phyloP scores from a whole-genome alignment of 345 rosid species.

The Sisymbrium altissimum region DNA sequence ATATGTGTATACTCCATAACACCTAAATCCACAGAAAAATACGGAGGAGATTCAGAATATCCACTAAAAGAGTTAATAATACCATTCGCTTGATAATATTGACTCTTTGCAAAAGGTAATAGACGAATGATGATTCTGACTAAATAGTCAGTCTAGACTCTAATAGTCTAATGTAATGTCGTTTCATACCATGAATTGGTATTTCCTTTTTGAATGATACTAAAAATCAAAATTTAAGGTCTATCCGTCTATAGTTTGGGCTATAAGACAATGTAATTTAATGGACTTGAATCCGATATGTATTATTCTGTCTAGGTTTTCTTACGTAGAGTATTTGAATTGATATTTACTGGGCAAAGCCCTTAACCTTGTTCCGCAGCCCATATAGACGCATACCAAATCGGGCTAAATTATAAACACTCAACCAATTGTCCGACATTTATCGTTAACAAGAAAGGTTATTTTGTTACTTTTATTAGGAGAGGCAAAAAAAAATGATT shows the following conservation, averaged over 20 bases:
- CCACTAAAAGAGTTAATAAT: slow-evolving; percentile 22
- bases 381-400: background rate
- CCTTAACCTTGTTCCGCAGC: background rate
- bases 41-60: background rate
- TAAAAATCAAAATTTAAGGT: too few species aligned
- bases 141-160: background rate
- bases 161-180: slow-evolving; percentile 6
- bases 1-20: background rate
- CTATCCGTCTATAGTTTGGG: too few species aligned
- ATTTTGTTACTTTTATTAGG: too few species aligned
- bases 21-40: background rate
- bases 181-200: too few species aligned
- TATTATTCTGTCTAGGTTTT: background rate
- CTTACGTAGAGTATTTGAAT: background rate
- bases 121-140: slow-evolving; percentile 18
- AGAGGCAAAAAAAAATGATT: too few species aligned
- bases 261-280: too few species aligned
- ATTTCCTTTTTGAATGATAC: background rate
- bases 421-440: too few species aligned
- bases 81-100: slow-evolving; percentile 23
- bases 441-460: too few species aligned
- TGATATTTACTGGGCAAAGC: background rate
- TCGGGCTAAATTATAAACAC: too few species aligned
- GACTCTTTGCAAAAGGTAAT: slow-evolving; percentile 20
- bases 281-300: background rate